phyloP scores from a whole-genome alignment of 805 yeast genomes.

The Cyberlindnera xishuangbannaensis region DNA sequence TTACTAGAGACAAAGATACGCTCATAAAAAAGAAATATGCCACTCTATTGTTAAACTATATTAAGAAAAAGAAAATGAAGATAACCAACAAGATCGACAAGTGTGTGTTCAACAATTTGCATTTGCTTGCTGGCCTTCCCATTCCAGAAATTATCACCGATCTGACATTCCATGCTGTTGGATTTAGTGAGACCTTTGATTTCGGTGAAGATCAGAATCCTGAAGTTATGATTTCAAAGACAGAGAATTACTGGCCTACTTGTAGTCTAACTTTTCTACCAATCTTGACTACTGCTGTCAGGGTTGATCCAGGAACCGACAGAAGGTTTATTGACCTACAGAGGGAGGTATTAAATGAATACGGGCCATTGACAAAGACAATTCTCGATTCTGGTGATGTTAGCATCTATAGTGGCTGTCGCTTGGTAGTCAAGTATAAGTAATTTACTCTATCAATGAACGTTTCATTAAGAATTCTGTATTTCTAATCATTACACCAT shows the following conservation, averaged over 20 bases:
- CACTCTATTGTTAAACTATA: conserved; percentile 9
- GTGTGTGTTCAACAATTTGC: conserved; percentile 10
- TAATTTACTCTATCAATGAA: no score
- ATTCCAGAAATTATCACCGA: not conserved
- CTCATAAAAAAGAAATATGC: conserved; percentile 16
- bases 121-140: conserved; percentile 2
- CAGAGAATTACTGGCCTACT: conserved; percentile 21
- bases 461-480: no score
- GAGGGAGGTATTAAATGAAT: conserved; percentile 15
- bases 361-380: conserved; percentile 19
- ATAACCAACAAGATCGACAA: conserved; percentile 14
- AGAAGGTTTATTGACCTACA: conserved; percentile 19
- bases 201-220: conserved; percentile 7
- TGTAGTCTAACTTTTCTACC: conserved; percentile 23
- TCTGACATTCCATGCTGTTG: conserved; percentile 9
- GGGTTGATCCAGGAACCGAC: conserved; percentile 19
- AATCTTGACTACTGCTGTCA: conserved; percentile 13
- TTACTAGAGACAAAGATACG: conserved; percentile 14
- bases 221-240: conserved; percentile 10
- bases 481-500: no score
- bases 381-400: conserved; percentile 10
- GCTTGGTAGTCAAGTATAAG: no score
- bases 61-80: conserved; percentile 4
- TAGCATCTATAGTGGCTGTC: conserved; percentile 21
- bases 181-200: conserved; percentile 19